phyloP scores from a whole-genome alignment of 371 early-diverging fungal genomes.

The Choanephora cucurbitarum region DNA sequence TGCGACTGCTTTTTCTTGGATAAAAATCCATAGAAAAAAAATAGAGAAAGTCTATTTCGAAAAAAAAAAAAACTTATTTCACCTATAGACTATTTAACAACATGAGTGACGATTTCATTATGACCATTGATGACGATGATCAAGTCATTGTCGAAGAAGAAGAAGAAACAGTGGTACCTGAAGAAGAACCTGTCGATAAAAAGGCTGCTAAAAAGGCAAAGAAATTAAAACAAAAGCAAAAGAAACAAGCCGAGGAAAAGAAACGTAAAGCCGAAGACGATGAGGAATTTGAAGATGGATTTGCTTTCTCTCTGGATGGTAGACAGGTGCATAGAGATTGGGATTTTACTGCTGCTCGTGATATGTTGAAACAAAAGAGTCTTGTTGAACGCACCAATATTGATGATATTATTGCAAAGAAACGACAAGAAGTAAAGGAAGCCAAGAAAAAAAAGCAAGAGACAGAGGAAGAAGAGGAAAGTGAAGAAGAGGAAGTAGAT shows the following conservation, averaged over 20 bases:
- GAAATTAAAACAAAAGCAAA: slow-evolving; percentile 41
- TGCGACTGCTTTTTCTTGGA: background rate
- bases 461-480: slow-evolving; percentile 32
- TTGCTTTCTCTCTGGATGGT: slow-evolving; percentile 77
- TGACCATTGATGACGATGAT: slow-evolving; percentile 82
- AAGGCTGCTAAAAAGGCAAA: slow-evolving; percentile 27
- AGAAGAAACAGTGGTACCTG: slow-evolving; percentile 28
- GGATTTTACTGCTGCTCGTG: slow-evolving; percentile 84
- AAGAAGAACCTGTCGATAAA: slow-evolving; percentile 20
- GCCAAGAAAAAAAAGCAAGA: slow-evolving; percentile 39
- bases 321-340: slow-evolving; percentile 61
- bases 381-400: slow-evolving; percentile 51
- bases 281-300: slow-evolving; percentile 62
- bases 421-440: slow-evolving; percentile 47
- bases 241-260: slow-evolving; percentile 29
- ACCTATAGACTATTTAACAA: background rate
- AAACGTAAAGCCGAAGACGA: slow-evolving; percentile 24
- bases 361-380: slow-evolving; percentile 64
- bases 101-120: slow-evolving; percentile 66
- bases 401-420: slow-evolving; percentile 76
- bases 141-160: slow-evolving; percentile 53
- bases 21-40: background rate
- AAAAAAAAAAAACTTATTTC: too few species aligned
- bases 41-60: too few species aligned
- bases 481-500: slow-evolving; percentile 41